Base-by-base conservation (phyloP, 2,329 filamentous ascomycete species). In the Plectosphaerella plurivora region DNA sequence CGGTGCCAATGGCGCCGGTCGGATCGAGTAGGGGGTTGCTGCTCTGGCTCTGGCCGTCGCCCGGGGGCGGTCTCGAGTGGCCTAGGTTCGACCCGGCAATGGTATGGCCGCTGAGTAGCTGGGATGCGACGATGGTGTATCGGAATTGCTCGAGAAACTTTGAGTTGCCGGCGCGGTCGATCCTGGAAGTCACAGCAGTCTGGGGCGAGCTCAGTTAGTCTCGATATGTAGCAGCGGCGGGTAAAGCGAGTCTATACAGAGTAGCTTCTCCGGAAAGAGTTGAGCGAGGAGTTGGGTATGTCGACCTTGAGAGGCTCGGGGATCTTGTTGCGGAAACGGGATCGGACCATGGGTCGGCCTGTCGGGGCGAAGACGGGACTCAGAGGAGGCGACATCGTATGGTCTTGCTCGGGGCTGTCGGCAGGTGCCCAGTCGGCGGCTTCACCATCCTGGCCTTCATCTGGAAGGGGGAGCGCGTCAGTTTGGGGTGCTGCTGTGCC, bases 111-210 rank as follows among this genome's bases (percentile, higher is more conserved):
- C 84, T 91, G 41, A 97, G 77, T 14, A 97, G 79, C 66, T 96
- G 91, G 20, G 92, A 97, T 49, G 91, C 91, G 63, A 97, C 88
- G 58, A 97, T 89, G 20, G 89, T 88, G 71, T 97, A 97, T 57
- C 92, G 88, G 64, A 97, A 97, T 65, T 91, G 88, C 70, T 97
- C 92, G 54, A 96, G 79, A 63, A 97, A 96, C 59, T 86, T 86
- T 60, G 87, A 81, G 65, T 92, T 95, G 61, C 96, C 91, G 60
- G 82, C 84, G 58, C 86, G 80, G 51, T 89, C 86, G 57, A 96
- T 79, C 55, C 83, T 81, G 41, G 86, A 85, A 58, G 87, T 88
- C 53, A 92, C 79, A 10, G 82, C 87, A 61, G 79, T 81, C 86
- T 89, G 63, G 39, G 10, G 44, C 44, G 37, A 59, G 45, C 50